phyloP scores from a whole-genome alignment of 352 stramenopile species.

The Pythium coloratum region DNA sequence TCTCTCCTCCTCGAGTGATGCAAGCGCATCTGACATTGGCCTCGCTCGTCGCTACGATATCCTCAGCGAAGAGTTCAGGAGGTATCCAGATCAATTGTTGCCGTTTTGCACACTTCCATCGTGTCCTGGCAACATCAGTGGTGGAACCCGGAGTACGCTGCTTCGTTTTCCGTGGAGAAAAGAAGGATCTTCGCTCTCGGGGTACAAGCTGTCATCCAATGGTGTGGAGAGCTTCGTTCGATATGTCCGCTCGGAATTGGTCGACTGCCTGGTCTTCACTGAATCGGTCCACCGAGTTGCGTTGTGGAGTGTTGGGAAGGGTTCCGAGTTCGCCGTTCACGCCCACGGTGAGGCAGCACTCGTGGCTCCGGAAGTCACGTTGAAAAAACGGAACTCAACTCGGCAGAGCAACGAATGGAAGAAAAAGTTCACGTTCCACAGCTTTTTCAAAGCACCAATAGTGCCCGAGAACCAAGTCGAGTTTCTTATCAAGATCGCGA shows the following conservation, averaged over 20 bases:
- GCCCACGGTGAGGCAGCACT: constrained; percentile 54
- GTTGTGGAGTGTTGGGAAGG: constrained; percentile 64
- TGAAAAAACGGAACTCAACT: constrained; percentile 49
- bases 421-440: constrained; percentile 75
- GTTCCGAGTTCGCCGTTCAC: constrained; percentile 59
- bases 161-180: constrained; percentile 75
- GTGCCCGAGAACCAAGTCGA: constrained; percentile 66
- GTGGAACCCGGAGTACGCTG: constrained; percentile 53
- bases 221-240: constrained; percentile 36
- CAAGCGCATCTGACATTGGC: constrained; percentile 10
- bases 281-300: constrained; percentile 60
- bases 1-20: neutral
- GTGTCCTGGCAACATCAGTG: constrained; percentile 51
- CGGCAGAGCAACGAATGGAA: constrained; percentile 68
- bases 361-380: constrained; percentile 34
- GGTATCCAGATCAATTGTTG: constrained; percentile 72
- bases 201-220: constrained; percentile 33
- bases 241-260: constrained; percentile 46
- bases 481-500: constrained; percentile 58
- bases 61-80: constrained; percentile 53
- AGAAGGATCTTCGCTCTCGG: constrained; percentile 37
- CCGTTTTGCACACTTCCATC: constrained; percentile 70
- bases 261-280: constrained; percentile 70
- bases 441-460: constrained; percentile 69
- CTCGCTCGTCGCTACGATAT: constrained; percentile 64